phyloP scores from a whole-genome alignment of 805 yeast species.

The Starmerella riodocensis region DNA sequence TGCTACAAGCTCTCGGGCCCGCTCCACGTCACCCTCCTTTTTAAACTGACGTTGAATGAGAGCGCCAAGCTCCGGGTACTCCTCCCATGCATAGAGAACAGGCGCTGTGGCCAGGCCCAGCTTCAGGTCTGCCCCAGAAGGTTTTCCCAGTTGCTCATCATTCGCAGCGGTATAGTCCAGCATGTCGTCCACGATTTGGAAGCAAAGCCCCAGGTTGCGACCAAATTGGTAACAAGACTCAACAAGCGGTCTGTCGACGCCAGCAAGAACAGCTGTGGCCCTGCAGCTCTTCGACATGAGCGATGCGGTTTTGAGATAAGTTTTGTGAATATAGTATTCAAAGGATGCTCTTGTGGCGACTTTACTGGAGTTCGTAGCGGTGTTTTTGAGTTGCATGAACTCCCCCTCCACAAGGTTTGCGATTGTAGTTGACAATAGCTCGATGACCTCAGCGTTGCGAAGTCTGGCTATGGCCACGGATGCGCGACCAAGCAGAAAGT shows the following conservation, averaged over 20 bases:
- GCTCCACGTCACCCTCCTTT: constrained; percentile 68
- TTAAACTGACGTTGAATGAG: constrained; percentile 73
- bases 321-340: constrained; percentile 88
- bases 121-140: constrained; percentile 88
- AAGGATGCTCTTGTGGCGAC: constrained; percentile 53
- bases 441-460: constrained; percentile 94
- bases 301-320: constrained; percentile 89
- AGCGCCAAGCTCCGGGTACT: constrained; percentile 70
- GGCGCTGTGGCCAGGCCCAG: constrained; percentile 96
- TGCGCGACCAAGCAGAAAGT: constrained; percentile 86
- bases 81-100: constrained; percentile 84
- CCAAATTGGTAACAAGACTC: constrained; percentile 87
- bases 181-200: constrained; percentile 93
- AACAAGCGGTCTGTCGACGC: constrained; percentile 59
- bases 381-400: constrained; percentile 94
- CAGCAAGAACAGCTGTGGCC: constrained; percentile 85
- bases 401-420: constrained; percentile 97
- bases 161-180: constrained; percentile 78
- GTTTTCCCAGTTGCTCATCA: constrained; percentile 76
- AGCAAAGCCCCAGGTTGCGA: constrained; percentile 82
- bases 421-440: constrained; percentile 84
- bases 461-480: constrained; percentile 88
- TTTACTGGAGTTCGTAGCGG: constrained; percentile 43
- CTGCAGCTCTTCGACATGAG: constrained; percentile 87
- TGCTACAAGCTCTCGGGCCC: constrained; percentile 63